Evolutionary conservation across 2,329 filamentous ascomycete species (phyloP).

Genomic region (Tolypocladium endophyticum): DNA sequence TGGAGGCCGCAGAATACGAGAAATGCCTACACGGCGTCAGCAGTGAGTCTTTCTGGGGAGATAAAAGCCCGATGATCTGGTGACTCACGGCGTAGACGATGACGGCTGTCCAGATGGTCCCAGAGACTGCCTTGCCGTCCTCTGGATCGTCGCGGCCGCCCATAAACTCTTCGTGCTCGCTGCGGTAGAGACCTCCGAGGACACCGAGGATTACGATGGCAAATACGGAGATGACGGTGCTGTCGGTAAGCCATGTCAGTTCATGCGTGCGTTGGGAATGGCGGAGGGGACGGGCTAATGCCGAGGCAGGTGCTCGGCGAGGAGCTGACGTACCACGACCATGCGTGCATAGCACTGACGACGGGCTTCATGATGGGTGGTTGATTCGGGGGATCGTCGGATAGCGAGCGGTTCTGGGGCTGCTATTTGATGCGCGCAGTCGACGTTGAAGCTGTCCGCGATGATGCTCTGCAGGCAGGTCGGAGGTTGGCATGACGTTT

Average conservation of each 20-base stretch:
- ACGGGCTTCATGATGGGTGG: conserved; percentile 76
- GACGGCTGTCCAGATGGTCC: conserved; percentile 79
- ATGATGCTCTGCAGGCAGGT: neutral
- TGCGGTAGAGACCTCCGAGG: conserved; percentile 62
- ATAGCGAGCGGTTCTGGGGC: neutral
- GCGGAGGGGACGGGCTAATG: neutral
- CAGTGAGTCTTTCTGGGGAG: neutral
- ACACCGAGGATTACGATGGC: conserved; percentile 54
- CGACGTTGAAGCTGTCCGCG: neutral
- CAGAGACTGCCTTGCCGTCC: conserved; percentile 68
- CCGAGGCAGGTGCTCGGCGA: neutral
- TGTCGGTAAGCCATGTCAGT: conserved; percentile 26
- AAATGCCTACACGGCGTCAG: conserved; percentile 52
- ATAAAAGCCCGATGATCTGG: neutral
- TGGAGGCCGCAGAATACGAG: conserved; percentile 87
- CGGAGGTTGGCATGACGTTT: neutral
- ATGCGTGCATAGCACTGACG: conserved; percentile 84
- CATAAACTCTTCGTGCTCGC: conserved; percentile 73
- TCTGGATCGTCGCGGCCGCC: conserved; percentile 62
- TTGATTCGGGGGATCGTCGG: neutral
- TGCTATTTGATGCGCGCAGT: neutral
- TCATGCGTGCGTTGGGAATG: neutral
- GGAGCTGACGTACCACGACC: conserved; percentile 65
- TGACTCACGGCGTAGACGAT: conserved; percentile 74
- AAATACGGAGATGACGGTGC: conserved; percentile 61